phyloP scores from a whole-genome alignment of 169 alveolate genomes.

The Eimeria mitis region DNA sequence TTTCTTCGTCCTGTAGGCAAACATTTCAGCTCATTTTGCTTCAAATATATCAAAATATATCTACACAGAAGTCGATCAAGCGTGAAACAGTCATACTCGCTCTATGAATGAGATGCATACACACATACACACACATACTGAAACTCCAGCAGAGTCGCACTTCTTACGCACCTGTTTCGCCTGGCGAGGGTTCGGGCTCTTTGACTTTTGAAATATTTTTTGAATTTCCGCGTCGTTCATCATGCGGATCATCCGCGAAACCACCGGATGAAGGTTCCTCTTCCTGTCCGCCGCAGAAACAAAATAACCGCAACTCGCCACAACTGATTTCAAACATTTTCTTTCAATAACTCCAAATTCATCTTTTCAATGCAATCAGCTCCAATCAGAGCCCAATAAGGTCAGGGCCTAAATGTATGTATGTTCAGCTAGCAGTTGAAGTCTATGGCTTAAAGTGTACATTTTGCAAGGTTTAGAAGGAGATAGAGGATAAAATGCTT shows the following conservation, averaged over 20 bases:
- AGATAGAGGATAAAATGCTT: neutral
- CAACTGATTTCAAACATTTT: neutral
- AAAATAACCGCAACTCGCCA: neutral
- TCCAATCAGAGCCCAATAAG: neutral
- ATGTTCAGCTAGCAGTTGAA: no score
- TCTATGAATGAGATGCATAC: neutral
- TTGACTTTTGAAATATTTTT: constrained; percentile 54
- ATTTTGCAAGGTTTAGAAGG: no score
- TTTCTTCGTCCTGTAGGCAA: constrained; percentile 37
- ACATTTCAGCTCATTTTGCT: neutral
- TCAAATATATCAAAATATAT: neutral
- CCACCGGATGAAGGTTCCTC: constrained; percentile 57
- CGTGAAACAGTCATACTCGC: neutral
- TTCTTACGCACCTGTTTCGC: constrained; percentile 30
- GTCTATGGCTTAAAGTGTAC: no score
- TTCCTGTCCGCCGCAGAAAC: constrained; percentile 17
- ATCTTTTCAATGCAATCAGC: neutral
- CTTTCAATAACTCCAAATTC: neutral
- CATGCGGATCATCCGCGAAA: constrained; percentile 75
- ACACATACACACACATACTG: no score
- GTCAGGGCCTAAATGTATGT: neutral
- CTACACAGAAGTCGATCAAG: neutral
- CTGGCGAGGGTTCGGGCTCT: constrained; percentile 44
- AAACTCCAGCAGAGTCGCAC: neutral
- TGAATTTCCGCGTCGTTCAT: constrained; percentile 51